These are phyloP conservation scores for Gillenia trifoliata DNA, from an alignment of 306 rosid genomes.

Conservation along the genomic window DNA sequence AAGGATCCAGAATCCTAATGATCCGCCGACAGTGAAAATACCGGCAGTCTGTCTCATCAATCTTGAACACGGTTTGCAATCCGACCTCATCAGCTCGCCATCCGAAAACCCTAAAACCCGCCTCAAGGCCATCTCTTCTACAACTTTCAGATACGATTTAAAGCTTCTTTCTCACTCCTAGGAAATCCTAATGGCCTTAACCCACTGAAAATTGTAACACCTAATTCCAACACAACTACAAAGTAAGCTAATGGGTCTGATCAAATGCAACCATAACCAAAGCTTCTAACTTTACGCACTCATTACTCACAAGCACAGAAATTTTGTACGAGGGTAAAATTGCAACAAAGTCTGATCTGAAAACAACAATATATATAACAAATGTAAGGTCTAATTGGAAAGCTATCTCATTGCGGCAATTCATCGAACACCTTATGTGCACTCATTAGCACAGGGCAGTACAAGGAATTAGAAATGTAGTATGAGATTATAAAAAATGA, in stretches of 20 bases:
- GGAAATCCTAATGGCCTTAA: neutral
- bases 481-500: too few species aligned
- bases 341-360: neutral
- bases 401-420: constrained; percentile 11
- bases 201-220: neutral
- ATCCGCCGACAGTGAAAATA: constrained; percentile 81
- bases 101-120: constrained; percentile 71
- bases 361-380: neutral
- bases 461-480: neutral
- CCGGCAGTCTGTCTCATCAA: constrained; percentile 85
- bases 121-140: constrained; percentile 63
- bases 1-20: constrained; percentile 79
- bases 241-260: neutral
- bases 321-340: neutral
- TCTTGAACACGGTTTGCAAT: constrained; percentile 80
- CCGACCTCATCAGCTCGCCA: constrained; percentile 84
- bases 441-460: neutral
- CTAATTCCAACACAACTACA: neutral
- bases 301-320: neutral
- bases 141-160: constrained; percentile 24
- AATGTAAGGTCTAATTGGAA: neutral
- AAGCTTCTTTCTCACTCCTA: neutral
- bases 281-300: neutral
- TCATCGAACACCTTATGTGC: constrained; percentile 17
- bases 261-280: constrained; percentile 5